A percentile compares a stretch with the other conserved stretches of the same genome.
Conservation (phyloP, 495 filamentous ascomycete species). For the Diplogelasinospora grovesii region DNA sequence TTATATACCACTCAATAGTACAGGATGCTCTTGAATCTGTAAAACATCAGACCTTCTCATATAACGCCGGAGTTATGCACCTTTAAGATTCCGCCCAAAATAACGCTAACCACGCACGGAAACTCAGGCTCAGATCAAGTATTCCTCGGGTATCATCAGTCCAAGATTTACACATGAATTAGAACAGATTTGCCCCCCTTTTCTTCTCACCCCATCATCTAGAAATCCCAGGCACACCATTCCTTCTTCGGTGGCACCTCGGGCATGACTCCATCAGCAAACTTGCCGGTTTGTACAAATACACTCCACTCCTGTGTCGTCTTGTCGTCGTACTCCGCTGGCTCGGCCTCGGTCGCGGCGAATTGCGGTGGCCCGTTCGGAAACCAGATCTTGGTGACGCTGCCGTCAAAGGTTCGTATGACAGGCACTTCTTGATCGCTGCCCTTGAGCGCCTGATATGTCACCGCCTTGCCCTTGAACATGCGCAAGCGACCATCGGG, state of each 20-base stretch:
- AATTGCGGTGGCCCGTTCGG: slow-evolving; percentile 61
- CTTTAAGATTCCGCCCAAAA: too few relatives aligned
- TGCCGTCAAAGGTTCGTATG: slow-evolving; percentile 32
- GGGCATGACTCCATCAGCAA: slow-evolving; percentile 59
- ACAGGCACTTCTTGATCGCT: slow-evolving; percentile 24
- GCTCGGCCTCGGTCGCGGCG: slow-evolving; percentile 46
- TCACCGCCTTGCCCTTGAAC: slow-evolving; percentile 38
- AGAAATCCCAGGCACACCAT: slow-evolving; percentile 68
- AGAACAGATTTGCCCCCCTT: too few relatives aligned
- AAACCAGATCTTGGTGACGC: slow-evolving; percentile 57
- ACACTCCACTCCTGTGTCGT: slow-evolving; percentile 49
- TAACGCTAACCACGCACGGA: too few relatives aligned
- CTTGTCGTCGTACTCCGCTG: slow-evolving; percentile 43
- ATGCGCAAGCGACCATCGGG: slow-evolving; percentile 25
- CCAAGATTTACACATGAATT: too few relatives aligned
- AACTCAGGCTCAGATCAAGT: too few relatives aligned
- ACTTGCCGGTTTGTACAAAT: slow-evolving; percentile 54
- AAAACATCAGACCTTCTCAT: too few relatives aligned
- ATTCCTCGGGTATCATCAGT: too few relatives aligned
- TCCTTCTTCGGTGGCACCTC: slow-evolving; percentile 66
- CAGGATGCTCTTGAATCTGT: too few relatives aligned
- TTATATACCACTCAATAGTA: too few relatives aligned
- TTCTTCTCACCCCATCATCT: slow-evolving; percentile 11
- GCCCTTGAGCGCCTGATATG: slow-evolving; percentile 20
- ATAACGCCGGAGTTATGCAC: too few relatives aligned